A percentile compares a stretch with the other conserved stretches of the same genome.
phyloP scores from a whole-genome alignment of 257 asterid genomes.

The Lycium ferocissimum region DNA sequence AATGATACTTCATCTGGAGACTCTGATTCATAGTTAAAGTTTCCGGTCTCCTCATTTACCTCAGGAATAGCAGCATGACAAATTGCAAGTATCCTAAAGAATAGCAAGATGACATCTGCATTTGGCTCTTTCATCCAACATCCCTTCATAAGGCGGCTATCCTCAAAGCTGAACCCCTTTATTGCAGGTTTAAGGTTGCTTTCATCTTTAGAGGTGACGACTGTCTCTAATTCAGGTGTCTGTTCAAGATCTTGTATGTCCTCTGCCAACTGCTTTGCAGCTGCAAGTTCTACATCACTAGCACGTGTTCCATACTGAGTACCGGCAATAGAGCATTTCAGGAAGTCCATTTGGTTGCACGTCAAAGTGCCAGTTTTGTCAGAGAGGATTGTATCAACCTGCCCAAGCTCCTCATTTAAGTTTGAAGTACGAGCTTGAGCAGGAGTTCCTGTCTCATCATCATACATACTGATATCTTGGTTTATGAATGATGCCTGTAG shows the following conservation, averaged over 20 bases:
- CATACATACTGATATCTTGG: conserved; percentile 84
- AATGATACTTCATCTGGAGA: conserved; percentile 95
- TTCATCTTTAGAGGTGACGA: conserved; percentile 66
- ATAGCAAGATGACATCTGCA: conserved; percentile 63
- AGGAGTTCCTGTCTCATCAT: conserved; percentile 91
- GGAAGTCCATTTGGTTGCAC: conserved; percentile 97
- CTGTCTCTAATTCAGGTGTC: conserved; percentile 55
- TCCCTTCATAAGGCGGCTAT: conserved; percentile 81
- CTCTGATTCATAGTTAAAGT: conserved; percentile 80
- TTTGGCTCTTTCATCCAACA: conserved; percentile 78
- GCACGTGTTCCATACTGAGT: conserved; percentile 71
- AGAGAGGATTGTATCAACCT: conserved; percentile 87
- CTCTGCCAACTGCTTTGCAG: conserved; percentile 87
- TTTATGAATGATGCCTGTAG: conserved; percentile 88
- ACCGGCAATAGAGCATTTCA: conserved; percentile 96
- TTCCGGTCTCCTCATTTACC: conserved; percentile 74
- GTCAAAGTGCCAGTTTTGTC: conserved; percentile 97
- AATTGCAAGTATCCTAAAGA: conserved; percentile 79
- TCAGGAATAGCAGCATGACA: conserved; percentile 98
- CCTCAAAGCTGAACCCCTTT: conserved; percentile 94
- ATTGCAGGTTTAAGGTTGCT: conserved; percentile 50
- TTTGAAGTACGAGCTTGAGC: conserved; percentile 96
- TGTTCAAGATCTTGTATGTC: conserved; percentile 60
- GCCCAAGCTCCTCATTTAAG: conserved; percentile 93
- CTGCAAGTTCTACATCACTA: conserved; percentile 95